Percentiles rank a stretch among this genome's conserved stretches.
Evolutionary conservation across 768 basidiomycete genomes (phyloP).

Genomic region (Dioszegia hungarica): DNA sequence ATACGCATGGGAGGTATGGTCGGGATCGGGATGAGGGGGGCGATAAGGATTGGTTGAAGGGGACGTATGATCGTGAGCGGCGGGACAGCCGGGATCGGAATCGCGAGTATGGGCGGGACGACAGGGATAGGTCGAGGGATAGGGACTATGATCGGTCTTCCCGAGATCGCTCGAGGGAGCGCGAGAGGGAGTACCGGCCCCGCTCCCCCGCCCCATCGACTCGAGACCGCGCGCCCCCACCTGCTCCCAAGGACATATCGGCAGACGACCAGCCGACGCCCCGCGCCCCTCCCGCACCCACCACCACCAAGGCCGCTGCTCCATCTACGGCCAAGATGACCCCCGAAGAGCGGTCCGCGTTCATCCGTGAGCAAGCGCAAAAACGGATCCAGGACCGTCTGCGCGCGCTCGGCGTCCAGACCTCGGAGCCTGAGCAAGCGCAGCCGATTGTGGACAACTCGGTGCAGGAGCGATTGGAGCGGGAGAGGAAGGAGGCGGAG

Average conservation of each 20-base stretch:
- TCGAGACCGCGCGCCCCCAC: slow-evolving; percentile 32
- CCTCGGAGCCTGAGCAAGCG: slow-evolving; percentile 30
- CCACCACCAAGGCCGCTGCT: slow-evolving; percentile 48
- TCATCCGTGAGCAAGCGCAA: slow-evolving; percentile 71
- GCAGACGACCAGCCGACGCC: slow-evolving; percentile 50
- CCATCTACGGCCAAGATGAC: slow-evolving; percentile 72
- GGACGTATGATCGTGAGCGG: slow-evolving; percentile 49
- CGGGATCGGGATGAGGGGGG: slow-evolving; percentile 19
- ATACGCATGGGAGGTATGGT: slow-evolving; percentile 53
- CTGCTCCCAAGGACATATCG: slow-evolving; percentile 49
- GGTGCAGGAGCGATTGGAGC: slow-evolving; percentile 76
- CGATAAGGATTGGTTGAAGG: slow-evolving; percentile 27
- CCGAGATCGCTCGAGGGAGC: slow-evolving; percentile 48
- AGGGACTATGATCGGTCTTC: slow-evolving; percentile 50
- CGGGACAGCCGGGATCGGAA: slow-evolving; percentile 51
- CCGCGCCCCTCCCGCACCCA: slow-evolving; percentile 39
- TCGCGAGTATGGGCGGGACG: slow-evolving; percentile 49
- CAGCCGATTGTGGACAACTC: slow-evolving; percentile 63
- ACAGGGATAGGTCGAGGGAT: slow-evolving; percentile 49
- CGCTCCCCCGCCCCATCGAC: slow-evolving; percentile 19
- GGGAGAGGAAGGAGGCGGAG: slow-evolving; percentile 86
- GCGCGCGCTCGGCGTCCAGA: slow-evolving; percentile 72
- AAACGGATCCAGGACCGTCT: slow-evolving; percentile 77
- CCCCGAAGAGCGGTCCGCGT: slow-evolving; percentile 72
- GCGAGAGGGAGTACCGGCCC: slow-evolving; percentile 44